Base-by-base conservation (phyloP, 2,329 filamentous ascomycete genomes). In the Tolypocladium sp. region DNA sequence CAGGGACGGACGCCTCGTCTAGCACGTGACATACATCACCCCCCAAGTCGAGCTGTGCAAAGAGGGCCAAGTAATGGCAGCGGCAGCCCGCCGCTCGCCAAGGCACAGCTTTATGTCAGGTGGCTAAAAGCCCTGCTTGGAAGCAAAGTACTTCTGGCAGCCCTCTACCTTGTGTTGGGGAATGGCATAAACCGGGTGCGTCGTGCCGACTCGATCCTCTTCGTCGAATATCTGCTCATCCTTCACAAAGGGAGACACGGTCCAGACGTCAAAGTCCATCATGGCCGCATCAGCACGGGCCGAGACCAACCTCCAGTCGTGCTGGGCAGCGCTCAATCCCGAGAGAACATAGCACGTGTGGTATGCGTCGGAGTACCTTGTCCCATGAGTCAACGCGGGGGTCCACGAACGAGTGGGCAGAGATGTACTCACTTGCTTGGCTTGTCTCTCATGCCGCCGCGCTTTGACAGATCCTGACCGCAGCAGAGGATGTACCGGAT, bases 331-430 rank as follows among this genome's bases (percentile, higher is more conserved):
- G 71, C 90, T 94, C 64, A 97, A 79, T 6, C 93, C 93, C 27
- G 89, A 87, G 25, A 97, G 82, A 37, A 92, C 91, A 75, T 97
- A 97, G 76, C 90, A 94, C 52, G 91, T 91, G 74, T 97, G 93
- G 69, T 97, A 97, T 55, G 89, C 87, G 76, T 97, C 93, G 5
- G 92, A 87, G 61, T 81, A 80, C 67, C 89, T 62, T 61, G 49
- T 12, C 22, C 55, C 20, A 41, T 27, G 44, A 27, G 57, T 62
- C 56, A 62, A 57, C 38, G 46, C 20, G 22, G 49, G 40, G 55
- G 56, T n/a, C 25, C 33, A 20, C 5, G 25, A 17, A 42, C 56
- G 35, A 51, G 44, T 63, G 59, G 51, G 49, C 33, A 56, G 61
- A 38, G 59, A 57, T 62, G 59, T 57, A 81, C 88, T 76, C 80